Percentiles rank a stretch among this genome's conserved stretches.
phyloP scores from a whole-genome alignment of 31 red algal species.

The Endocladia muricata region DNA sequence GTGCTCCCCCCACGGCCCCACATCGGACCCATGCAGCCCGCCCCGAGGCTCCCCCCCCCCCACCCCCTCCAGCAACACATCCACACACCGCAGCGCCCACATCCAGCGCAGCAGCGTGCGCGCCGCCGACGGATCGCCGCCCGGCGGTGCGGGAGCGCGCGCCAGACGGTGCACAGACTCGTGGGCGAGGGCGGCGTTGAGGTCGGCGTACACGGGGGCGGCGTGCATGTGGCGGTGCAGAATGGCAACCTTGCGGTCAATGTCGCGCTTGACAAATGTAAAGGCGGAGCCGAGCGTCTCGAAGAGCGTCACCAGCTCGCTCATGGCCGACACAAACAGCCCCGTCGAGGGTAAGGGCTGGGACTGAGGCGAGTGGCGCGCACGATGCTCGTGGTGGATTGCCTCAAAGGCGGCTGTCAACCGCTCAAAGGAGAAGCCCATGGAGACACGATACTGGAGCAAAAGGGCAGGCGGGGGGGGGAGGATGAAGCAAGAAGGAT shows the following conservation, averaged over 20 bases:
- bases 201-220: conserved; percentile 4
- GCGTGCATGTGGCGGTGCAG: background rate
- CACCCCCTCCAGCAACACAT: conserved; percentile 64
- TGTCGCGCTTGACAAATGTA: conserved; percentile 74
- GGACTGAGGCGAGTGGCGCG: background rate
- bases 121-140: conserved; percentile 15
- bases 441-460: too few relatives aligned
- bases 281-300: conserved; percentile 75
- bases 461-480: too few relatives aligned
- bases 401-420: conserved; percentile 70
- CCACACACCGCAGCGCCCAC: conserved; percentile 83
- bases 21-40: too few relatives aligned
- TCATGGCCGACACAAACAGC: conserved; percentile 70
- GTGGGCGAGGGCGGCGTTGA: conserved; percentile 24
- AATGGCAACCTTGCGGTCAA: conserved; percentile 65
- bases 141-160: background rate
- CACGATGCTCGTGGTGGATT: background rate
- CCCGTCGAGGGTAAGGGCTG: conserved; percentile 37
- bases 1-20: too few relatives aligned
- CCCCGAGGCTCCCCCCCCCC: too few relatives aligned
- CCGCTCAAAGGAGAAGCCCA: conserved; percentile 71
- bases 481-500: too few relatives aligned
- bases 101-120: conserved; percentile 79
- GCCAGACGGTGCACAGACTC: conserved; percentile 12
- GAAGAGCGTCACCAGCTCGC: conserved; percentile 70